These are phyloP conservation scores for Ophiostoma sp. DNA, from an alignment of 2,329 filamentous ascomycete species.

Conservation along the genomic window DNA sequence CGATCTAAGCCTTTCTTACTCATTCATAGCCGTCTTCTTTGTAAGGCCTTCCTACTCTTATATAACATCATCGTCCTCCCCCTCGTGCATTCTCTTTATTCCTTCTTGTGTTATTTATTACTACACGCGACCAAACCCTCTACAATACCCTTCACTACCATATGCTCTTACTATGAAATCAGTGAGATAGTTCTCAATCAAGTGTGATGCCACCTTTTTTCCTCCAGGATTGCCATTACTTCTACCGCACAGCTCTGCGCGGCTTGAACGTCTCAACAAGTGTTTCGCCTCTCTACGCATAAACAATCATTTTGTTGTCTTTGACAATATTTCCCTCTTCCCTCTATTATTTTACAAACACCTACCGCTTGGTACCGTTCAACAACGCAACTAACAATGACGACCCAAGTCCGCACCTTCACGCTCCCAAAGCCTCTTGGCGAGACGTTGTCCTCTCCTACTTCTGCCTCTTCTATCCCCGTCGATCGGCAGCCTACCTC, in stretches of 20 bases:
- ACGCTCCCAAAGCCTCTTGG: slow-evolving; percentile 64
- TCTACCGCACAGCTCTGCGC: slow-evolving; percentile 84
- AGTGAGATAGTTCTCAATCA: slow-evolving; percentile 1
- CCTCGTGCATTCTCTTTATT: background rate
- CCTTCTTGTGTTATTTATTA: background rate
- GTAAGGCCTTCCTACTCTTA: background rate
- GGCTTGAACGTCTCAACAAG: slow-evolving; percentile 75
- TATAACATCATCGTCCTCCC: background rate
- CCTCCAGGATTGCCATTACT: slow-evolving; percentile 85
- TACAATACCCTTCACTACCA: background rate
- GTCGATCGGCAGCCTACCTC: slow-evolving; percentile 29
- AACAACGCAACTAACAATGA: slow-evolving; percentile 38
- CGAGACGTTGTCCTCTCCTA: slow-evolving; percentile 54
- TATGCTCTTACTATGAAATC: slow-evolving; percentile 27
- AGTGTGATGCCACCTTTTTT: slow-evolving; percentile 73
- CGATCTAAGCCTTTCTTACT: background rate
- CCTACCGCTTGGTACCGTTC: slow-evolving; percentile 38
- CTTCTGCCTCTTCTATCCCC: slow-evolving; percentile 29
- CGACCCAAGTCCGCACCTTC: slow-evolving; percentile 64
- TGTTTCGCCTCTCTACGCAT: slow-evolving; percentile 71
- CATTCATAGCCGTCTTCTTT: slow-evolving; percentile 1
- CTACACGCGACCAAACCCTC: slow-evolving; percentile 18
- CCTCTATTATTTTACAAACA: slow-evolving; percentile 26
- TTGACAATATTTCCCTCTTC: background rate
- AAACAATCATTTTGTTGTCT: slow-evolving; percentile 26